A percentile compares a stretch with the other conserved stretches of the same genome.
phyloP scores from a whole-genome alignment of 805 yeast genomes.

The Saccharomycopsis fibuligera region DNA sequence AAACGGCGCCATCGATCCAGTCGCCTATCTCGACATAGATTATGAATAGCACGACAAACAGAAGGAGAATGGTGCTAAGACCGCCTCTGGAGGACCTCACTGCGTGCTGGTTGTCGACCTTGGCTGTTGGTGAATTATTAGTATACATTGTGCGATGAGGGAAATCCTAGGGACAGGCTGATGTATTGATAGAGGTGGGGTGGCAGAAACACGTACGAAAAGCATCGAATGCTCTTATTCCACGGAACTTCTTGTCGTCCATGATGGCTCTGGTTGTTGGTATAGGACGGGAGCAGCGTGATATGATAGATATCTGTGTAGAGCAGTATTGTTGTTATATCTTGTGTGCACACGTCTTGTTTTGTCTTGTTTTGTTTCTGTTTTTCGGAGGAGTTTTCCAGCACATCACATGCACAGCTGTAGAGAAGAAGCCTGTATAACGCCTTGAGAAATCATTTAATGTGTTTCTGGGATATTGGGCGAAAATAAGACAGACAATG shows the following conservation, averaged over 20 bases:
- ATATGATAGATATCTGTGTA: background rate
- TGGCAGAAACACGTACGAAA: conserved; percentile 44
- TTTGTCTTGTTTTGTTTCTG: no score
- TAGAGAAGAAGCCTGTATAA: no score
- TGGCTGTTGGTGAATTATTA: conserved; percentile 38
- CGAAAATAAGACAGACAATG: no score
- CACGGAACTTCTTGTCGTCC: conserved; percentile 6
- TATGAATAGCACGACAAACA: conserved; percentile 56
- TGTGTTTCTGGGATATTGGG: no score
- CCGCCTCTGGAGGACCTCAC: conserved; percentile 77
- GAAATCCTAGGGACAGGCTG: no score
- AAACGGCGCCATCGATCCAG: conserved; percentile 73
- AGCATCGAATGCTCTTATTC: conserved; percentile 59
- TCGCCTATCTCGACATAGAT: conserved; percentile 84
- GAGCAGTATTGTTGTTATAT: background rate
- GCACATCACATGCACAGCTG: no score
- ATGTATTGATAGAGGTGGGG: background rate
- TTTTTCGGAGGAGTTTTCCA: no score
- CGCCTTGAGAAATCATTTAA: no score
- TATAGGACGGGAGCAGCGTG: background rate
- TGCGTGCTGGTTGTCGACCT: conserved; percentile 61
- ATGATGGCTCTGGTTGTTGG: background rate
- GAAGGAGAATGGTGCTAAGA: conserved; percentile 56
- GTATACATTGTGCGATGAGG: no score
- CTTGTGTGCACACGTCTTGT: no score